Evolutionary conservation across 495 filamentous ascomycete genomes (phyloP).

Genomic region (Aspergillus sclerotioniger): DNA sequence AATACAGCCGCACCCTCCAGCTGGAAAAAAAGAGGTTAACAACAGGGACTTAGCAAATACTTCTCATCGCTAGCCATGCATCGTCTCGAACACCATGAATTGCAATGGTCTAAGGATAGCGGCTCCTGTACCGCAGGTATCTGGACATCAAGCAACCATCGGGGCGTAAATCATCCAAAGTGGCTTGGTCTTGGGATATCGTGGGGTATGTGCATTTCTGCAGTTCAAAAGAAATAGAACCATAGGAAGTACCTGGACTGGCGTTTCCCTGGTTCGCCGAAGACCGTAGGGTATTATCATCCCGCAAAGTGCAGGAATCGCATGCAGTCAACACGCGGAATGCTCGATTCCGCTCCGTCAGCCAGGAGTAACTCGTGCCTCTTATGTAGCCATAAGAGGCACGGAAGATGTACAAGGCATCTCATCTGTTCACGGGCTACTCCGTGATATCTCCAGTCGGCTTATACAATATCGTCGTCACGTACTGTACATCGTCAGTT

Average conservation of each 20-base stretch:
- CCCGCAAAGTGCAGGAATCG: neutral
- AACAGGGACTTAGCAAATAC: neutral
- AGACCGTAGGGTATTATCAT: neutral
- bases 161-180: neutral
- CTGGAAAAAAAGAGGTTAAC: neutral
- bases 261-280: neutral
- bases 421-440: constrained; percentile 19
- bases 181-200: neutral
- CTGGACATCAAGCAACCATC: neutral
- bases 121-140: neutral
- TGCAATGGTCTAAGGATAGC: neutral
- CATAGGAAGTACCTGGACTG: neutral
- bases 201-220: neutral
- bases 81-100: neutral
- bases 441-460: constrained; percentile 58
- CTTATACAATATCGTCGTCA: constrained; percentile 97
- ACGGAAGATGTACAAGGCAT: neutral
- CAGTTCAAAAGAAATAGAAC: neutral
- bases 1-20: neutral
- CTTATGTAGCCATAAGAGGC: neutral
- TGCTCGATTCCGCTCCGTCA: neutral
- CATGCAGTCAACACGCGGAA: neutral
- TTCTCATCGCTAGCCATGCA: constrained; percentile 6
- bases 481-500: constrained; percentile 61
- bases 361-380: neutral